Percentiles rank a stretch among this genome's conserved stretches.
Evolutionary conservation across 306 rosid genomes (phyloP).

Genomic region (Nissolia schottii): DNA sequence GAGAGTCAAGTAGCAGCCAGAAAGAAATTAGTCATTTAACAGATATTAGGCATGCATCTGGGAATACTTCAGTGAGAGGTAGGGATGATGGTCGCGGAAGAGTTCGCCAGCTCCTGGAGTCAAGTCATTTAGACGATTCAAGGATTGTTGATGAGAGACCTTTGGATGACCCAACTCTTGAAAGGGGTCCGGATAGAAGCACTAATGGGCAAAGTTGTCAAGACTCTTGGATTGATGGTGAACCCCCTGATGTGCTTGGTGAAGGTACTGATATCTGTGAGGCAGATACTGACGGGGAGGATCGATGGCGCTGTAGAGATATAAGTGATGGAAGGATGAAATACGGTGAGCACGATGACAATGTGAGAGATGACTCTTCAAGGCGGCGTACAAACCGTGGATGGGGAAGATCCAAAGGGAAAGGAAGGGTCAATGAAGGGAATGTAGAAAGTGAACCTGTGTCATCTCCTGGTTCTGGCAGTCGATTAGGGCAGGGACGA

Average conservation of each 20-base stretch:
- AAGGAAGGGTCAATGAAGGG: slow-evolving; percentile 76
- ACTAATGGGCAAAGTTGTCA: slow-evolving; percentile 40
- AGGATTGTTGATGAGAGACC: slow-evolving; percentile 61
- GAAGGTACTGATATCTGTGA: slow-evolving; percentile 40
- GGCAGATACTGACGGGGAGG: slow-evolving; percentile 55
- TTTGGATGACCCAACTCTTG: slow-evolving; percentile 55
- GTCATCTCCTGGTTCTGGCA: slow-evolving; percentile 76
- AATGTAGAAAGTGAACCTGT: slow-evolving; percentile 62
- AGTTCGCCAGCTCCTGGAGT: slow-evolving; percentile 68
- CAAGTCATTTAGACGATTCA: slow-evolving; percentile 65
- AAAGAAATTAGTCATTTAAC: slow-evolving; percentile 61
- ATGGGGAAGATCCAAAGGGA: slow-evolving; percentile 64
- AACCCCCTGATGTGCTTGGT: slow-evolving; percentile 48
- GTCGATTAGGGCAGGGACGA: slow-evolving; percentile 58
- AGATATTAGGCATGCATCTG: slow-evolving; percentile 58
- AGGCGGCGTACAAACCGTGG: slow-evolving; percentile 79
- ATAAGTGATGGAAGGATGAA: slow-evolving; percentile 61
- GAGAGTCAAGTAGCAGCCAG: slow-evolving; percentile 72
- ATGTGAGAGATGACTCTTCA: slow-evolving; percentile 65
- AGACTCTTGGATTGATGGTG: slow-evolving; percentile 58
- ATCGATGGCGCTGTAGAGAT: slow-evolving; percentile 67
- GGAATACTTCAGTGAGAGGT: slow-evolving; percentile 41
- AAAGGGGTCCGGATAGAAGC: slow-evolving; percentile 60
- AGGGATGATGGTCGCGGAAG: slow-evolving; percentile 82
- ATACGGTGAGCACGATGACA: slow-evolving; percentile 72